A percentile compares a stretch with the other conserved stretches of the same genome.
These are phyloP conservation scores for Candida xyloterini DNA, from an alignment of 805 yeast species.

Conservation along the genomic window DNA sequence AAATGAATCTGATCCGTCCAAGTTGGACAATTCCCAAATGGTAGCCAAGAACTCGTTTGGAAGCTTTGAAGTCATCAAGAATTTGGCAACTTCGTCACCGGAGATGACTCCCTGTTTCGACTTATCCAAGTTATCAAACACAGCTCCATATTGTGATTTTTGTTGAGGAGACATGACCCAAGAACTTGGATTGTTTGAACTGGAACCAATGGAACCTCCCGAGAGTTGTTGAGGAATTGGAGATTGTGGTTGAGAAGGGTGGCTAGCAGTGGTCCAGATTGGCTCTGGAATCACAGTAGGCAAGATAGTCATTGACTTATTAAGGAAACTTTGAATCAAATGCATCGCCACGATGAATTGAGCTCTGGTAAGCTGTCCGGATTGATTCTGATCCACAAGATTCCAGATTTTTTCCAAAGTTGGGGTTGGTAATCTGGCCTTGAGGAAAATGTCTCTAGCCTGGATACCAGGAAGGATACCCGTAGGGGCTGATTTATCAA, in stretches of 20 bases:
- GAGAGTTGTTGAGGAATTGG: conserved; percentile 17
- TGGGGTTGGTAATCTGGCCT: conserved; percentile 79
- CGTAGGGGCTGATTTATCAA: conserved; percentile 59
- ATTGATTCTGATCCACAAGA: conserved; percentile 71
- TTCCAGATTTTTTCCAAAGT: conserved; percentile 86
- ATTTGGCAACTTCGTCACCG: conserved; percentile 81
- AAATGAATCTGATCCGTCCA: conserved; percentile 80
- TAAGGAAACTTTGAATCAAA: conserved; percentile 76
- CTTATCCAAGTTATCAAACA: conserved; percentile 78
- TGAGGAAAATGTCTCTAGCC: conserved; percentile 83
- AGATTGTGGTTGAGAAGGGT: conserved; percentile 16
- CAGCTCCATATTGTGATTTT: conserved; percentile 71
- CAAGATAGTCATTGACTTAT: conserved; percentile 51
- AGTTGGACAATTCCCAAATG: conserved; percentile 93
- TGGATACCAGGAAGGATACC: conserved; percentile 65
- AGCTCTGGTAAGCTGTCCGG: conserved; percentile 67
- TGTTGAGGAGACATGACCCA: conserved; percentile 72
- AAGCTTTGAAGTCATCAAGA: conserved; percentile 83
- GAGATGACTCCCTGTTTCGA: conserved; percentile 57
- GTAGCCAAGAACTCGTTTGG: conserved; percentile 81
- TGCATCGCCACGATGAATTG: conserved; percentile 95
- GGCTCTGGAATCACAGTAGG: conserved; percentile 33
- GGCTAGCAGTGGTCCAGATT: conserved; percentile 32
- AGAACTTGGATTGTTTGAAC: conserved; percentile 25
- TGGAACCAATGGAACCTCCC: conserved; percentile 10